phyloP scores from a whole-genome alignment of 2,329 filamentous ascomycete genomes.

The Phoma sp. region DNA sequence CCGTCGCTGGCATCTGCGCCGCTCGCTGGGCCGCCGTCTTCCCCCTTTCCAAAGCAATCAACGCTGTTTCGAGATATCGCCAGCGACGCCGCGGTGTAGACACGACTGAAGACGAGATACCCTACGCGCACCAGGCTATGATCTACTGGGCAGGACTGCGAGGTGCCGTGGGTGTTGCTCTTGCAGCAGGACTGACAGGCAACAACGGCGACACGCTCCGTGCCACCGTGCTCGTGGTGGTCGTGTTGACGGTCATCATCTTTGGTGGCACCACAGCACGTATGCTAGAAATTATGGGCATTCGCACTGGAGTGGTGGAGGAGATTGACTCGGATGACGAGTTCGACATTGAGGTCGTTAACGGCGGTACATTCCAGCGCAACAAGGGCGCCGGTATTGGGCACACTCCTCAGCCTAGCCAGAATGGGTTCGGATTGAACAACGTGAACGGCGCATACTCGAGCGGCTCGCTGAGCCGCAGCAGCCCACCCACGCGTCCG shows the following conservation, averaged over 20 bases:
- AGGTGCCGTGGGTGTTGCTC: slow-evolving; percentile 91
- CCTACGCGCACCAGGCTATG: slow-evolving; percentile 98
- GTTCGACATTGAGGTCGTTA: slow-evolving; percentile 85
- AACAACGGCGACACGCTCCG: slow-evolving; percentile 82
- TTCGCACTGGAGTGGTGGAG: slow-evolving; percentile 93
- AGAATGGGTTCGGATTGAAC: slow-evolving; percentile 62
- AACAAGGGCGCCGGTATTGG: slow-evolving; percentile 78
- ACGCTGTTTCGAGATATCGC: slow-evolving; percentile 89
- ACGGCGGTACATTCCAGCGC: slow-evolving; percentile 78
- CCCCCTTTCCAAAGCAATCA: slow-evolving; percentile 86
- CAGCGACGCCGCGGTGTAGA: slow-evolving; percentile 72
- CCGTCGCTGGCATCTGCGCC: slow-evolving; percentile 87
- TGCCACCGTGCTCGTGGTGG: slow-evolving; percentile 95
- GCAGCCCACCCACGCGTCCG: slow-evolving; percentile 53
- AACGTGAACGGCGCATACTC: slow-evolving; percentile 62
- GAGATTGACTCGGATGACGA: slow-evolving; percentile 98
- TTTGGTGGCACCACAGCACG: slow-evolving; percentile 96
- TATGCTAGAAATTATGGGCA: slow-evolving; percentile 97
- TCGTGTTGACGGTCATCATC: slow-evolving; percentile 97
- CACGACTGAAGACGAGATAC: slow-evolving; percentile 84
- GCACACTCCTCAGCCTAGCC: slow-evolving; percentile 68
- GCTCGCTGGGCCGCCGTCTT: slow-evolving; percentile 95
- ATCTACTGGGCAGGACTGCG: slow-evolving; percentile 98
- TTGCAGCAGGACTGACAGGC: slow-evolving; percentile 86
- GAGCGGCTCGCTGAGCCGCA: slow-evolving; percentile 61